Evolutionary conservation across 108 stramenopile genomes (phyloP), one percentile per base, ranked within the genome.

Genomic region (Nannochloropsis gaditana): DNA sequence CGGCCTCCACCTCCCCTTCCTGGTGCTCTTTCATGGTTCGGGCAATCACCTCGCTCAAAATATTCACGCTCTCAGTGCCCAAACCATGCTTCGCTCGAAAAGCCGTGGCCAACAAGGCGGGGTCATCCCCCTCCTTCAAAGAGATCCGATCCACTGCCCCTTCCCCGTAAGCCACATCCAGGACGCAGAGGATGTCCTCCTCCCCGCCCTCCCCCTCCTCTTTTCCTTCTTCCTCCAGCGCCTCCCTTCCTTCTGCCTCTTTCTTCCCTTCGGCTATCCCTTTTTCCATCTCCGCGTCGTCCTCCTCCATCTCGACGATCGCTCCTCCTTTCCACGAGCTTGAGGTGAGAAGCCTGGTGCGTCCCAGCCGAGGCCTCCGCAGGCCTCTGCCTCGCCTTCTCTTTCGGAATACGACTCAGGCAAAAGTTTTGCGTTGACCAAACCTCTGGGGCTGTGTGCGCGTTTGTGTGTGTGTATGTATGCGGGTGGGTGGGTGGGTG

Each of bases 11-110:
- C 59, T 73, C 59, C 47, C 15, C 47, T n/a, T 73, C 59, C 59
- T n/a, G 59, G 6, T 73, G 59, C n/a, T n/a, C 59, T 73, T 73
- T 73, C 59, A 73, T 73, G 19, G 59, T 73, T n/a, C n/a, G 59
- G 8, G 59, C 4, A 0, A 73, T 73, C 6, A 73, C 59, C 15
- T 73, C 59, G 3, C 2, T 3, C n/a, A 73, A 73, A 2, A 73
- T 73, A 0, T 8, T 8, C 59, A n/a, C 59, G 19, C 19, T n/a
- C 59, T 73, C 59, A 15, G n/a, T n/a, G 15, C 59, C 59, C 59
- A 73, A 73, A 8, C 19, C 59, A 73, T 73, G 59, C 59, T 73
- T 73, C n/a, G 15, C n/a, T n/a, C 59, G 59, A 73, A 73, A 73
- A 15, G 59, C 59, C 59, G 59, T n/a, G 4, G 59, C 6, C 2